Evolutionary conservation across 2,329 filamentous ascomycete species (phyloP).

Genomic region (Bipolaris gigantea): DNA sequence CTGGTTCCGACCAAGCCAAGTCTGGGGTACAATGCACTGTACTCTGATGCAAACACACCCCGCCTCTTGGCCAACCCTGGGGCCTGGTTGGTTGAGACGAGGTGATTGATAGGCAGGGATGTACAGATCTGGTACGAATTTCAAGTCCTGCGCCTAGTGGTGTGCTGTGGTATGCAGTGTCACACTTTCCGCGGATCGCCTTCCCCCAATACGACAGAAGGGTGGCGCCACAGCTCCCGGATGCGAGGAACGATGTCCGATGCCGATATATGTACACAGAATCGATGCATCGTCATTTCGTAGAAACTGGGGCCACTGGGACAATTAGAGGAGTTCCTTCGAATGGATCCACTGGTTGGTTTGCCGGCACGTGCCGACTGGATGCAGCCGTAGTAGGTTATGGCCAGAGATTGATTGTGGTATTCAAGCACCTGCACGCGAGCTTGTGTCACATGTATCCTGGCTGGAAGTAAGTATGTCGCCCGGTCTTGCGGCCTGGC

Average conservation of each 20-base stretch:
- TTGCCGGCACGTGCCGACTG: neutral
- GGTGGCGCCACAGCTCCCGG: too few relatives aligned
- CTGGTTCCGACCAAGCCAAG: neutral
- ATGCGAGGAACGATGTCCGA: too few relatives aligned
- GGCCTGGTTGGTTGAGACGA: neutral
- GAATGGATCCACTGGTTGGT: too few relatives aligned
- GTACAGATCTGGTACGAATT: neutral
- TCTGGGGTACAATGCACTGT: constrained; percentile 6
- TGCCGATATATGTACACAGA: too few relatives aligned
- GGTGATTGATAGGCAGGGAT: constrained; percentile 1
- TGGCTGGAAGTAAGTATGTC: neutral
- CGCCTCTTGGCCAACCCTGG: neutral
- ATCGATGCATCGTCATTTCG: too few relatives aligned
- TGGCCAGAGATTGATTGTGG: constrained; percentile 11
- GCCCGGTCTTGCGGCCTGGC: constrained; percentile 4
- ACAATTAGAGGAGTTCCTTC: too few relatives aligned
- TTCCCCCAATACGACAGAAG: constrained; percentile 1
- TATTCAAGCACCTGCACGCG: constrained; percentile 4
- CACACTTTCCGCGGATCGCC: neutral
- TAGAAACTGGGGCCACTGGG: too few relatives aligned
- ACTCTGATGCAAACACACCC: neutral
- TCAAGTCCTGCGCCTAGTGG: neutral
- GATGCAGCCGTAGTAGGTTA: neutral
- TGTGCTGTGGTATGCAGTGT: neutral
- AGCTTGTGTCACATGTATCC: constrained; percentile 1